Conservation (phyloP, 2,329 filamentous ascomycete genomes). For the Phialophora chinensis region DNA sequence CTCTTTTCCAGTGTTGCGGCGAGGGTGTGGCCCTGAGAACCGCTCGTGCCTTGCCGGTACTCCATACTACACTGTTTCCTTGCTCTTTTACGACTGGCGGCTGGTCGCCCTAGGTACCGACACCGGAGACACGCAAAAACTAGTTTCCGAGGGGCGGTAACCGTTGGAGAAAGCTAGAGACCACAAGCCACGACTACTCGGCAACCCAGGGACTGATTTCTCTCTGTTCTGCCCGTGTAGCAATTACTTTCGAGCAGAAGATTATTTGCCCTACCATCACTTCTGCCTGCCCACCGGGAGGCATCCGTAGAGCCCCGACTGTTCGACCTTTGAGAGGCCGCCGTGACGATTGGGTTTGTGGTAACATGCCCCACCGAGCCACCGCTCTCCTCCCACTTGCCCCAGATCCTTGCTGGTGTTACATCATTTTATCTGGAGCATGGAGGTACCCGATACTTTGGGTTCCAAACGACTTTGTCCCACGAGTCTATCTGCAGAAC, state of each 20-base stretch:
- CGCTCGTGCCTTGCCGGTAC: neutral
- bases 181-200: neutral
- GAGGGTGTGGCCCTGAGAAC: neutral
- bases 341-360: neutral
- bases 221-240: neutral
- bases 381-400: slow-evolving; percentile 14
- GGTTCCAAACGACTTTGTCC: neutral
- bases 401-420: slow-evolving; percentile 21
- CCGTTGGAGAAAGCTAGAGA: neutral
- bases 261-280: neutral
- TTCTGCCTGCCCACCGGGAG: slow-evolving; percentile 15
- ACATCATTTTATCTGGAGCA: slow-evolving; percentile 13
- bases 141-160: neutral
- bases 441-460: slow-evolving; percentile 13
- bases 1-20: neutral
- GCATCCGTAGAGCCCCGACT: slow-evolving; percentile 5
- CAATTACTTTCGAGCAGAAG: neutral
- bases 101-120: neutral
- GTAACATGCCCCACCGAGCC: slow-evolving; percentile 1
- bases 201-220: neutral
- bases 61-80: neutral
- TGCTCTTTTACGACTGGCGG: neutral
- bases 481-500: neutral
- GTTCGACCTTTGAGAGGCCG: neutral
- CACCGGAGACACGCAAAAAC: neutral